Conservation (phyloP, 148 eudicot species). For the Arctostaphylos glauca region DNA sequence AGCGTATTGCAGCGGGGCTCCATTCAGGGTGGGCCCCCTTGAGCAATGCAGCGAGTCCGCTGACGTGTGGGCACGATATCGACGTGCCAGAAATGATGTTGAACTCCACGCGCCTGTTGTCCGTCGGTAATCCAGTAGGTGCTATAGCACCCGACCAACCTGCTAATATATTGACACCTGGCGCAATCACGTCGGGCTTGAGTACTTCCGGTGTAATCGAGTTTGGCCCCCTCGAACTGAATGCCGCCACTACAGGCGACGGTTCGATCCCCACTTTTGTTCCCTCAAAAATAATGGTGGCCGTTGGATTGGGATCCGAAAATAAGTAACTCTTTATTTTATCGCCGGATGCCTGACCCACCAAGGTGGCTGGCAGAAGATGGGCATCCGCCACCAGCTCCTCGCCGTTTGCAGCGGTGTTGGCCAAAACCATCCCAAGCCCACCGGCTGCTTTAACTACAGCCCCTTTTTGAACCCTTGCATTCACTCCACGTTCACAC, state of each 20-base stretch:
- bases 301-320: conserved; percentile 43
- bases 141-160: conserved; percentile 53
- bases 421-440: conserved; percentile 58
- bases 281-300: conserved; percentile 48
- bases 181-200: conserved; percentile 66
- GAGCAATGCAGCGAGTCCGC: conserved; percentile 46
- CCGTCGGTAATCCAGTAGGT: conserved; percentile 45
- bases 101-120: conserved; percentile 43
- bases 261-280: conserved; percentile 52
- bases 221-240: conserved; percentile 66
- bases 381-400: conserved; percentile 67
- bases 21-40: conserved; percentile 42
- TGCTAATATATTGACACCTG: conserved; percentile 68
- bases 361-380: conserved; percentile 54
- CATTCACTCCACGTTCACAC: conserved; percentile 59
- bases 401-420: conserved; percentile 56
- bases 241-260: conserved; percentile 67
- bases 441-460: conserved; percentile 67
- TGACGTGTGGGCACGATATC: conserved; percentile 52
- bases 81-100: conserved; percentile 67
- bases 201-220: conserved; percentile 49
- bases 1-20: conserved; percentile 51
- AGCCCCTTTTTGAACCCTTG: conserved; percentile 60
- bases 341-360: conserved; percentile 46
- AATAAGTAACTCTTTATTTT: conserved; percentile 34